Base-by-base conservation (phyloP, 345 rosid species). In the Theobroma cacao region DNA sequence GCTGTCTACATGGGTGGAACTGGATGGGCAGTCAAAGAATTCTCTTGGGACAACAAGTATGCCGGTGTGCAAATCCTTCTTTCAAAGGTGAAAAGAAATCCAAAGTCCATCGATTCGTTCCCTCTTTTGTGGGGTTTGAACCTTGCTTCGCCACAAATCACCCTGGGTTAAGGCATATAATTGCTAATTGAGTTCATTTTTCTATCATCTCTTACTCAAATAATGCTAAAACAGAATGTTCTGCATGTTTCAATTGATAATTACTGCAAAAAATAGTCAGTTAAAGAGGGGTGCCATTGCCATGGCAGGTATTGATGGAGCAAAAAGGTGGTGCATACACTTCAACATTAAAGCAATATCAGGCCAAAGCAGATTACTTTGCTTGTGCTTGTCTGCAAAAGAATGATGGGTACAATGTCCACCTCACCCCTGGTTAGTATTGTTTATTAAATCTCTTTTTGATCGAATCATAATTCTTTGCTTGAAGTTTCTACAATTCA, bases 21-120 rank as follows among this genome's bases (percentile, higher is more conserved):
- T 33, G 91, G 97, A n/a, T 92, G 96, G 94, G 94, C 92, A 20
- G 84, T 91, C 75, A 91, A 90, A 76, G 97, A 94, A 33, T 93
- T 94, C 88, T 91, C 94, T n/a, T 94, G 97, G 98, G 97, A 94
- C 85, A 91, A 84, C 89, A 93, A 94, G 34, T 92, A 91, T 74
- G 98, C 93, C 3, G 98, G 97, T 66, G 88, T 93, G 43, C 98
- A 94, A 81, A 81, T 90, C 87, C 94, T 94, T 61, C 87, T 94
- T 47, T 79, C 88, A 59, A 90, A 93, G 97, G 94, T 94, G n/a
- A 77, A 18, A 58, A 15, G 18, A 20, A 14, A n/a, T 3, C 28
- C 14, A 0, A 15, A 61, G 24, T 72, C 45, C 50, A 60, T 31
- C 0, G 13, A 47, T 47, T 61, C 15, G 34, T 12, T 12, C 1